A percentile compares a stretch with the other conserved stretches of the same genome.
Evolutionary conservation across 345 rosid genomes (phyloP).

Genomic region (Acer negundo): DNA sequence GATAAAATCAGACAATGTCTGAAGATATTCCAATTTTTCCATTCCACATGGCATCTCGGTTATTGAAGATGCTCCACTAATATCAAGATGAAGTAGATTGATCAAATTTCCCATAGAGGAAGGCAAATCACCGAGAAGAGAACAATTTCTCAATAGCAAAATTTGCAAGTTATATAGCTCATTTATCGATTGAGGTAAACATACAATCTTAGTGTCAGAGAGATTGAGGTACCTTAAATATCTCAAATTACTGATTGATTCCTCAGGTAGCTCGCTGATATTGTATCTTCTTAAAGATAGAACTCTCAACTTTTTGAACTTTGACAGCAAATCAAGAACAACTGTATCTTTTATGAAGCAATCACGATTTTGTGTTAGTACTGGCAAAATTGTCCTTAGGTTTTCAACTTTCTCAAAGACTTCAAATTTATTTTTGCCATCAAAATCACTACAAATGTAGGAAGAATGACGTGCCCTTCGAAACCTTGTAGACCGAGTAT

Average conservation of each 20-base stretch:
- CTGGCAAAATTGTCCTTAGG: neutral
- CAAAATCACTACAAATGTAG: neutral
- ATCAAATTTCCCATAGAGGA: neutral
- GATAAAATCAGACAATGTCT: neutral
- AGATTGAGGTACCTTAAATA: constrained; percentile 9
- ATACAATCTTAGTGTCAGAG: neutral
- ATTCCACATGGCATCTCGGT: neutral
- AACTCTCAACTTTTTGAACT: neutral
- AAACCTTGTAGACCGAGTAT: neutral
- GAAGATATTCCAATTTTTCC: neutral
- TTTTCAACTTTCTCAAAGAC: neutral
- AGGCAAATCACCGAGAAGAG: neutral
- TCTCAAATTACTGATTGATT: constrained; percentile 15
- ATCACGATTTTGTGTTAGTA: neutral
- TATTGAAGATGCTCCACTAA: neutral
- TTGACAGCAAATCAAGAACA: neutral
- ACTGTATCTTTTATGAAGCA: neutral
- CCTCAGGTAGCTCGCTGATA: neutral
- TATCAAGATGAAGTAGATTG: constrained; percentile 10
- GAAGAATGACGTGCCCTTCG: neutral
- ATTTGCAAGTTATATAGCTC: neutral
- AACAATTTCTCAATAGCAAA: constrained; percentile 2
- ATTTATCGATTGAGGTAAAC: neutral
- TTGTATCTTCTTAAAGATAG: neutral
- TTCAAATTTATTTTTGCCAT: neutral